These are phyloP conservation scores for Aspergillus pseudonomiae DNA, from an alignment of 2,329 filamentous ascomycete species.

Conservation along the genomic window DNA sequence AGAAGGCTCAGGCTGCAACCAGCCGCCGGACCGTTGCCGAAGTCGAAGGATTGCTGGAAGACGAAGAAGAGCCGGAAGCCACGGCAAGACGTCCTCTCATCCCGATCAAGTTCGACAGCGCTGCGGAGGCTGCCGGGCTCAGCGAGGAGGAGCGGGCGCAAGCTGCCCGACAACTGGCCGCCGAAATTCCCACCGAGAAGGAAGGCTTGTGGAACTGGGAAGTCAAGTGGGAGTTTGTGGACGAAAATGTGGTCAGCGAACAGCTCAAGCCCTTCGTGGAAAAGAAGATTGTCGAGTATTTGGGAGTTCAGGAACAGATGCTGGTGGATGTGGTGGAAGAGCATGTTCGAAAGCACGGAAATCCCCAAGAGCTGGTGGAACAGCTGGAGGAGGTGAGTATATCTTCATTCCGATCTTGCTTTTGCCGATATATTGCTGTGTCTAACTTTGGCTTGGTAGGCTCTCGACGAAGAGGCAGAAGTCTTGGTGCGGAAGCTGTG, in stretches of 20 bases:
- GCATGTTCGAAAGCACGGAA: conserved; percentile 74
- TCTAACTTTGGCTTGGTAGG: conserved; percentile 55
- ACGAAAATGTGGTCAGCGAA: conserved; percentile 76
- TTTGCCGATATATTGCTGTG: neutral
- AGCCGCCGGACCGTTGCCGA: conserved; percentile 83
- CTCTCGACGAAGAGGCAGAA: conserved; percentile 92
- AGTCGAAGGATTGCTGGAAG: conserved; percentile 90
- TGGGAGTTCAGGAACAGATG: conserved; percentile 95
- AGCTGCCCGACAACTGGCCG: conserved; percentile 78
- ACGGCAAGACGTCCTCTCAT: conserved; percentile 74
- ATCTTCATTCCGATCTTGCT: neutral
- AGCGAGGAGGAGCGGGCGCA: conserved; percentile 85
- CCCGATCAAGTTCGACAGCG: conserved; percentile 78
- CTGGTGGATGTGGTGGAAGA: conserved; percentile 90
- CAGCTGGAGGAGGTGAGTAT: conserved; percentile 77
- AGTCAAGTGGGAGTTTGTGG: conserved; percentile 89
- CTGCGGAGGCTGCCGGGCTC: conserved; percentile 67
- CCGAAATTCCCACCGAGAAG: conserved; percentile 86
- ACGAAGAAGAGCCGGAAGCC: conserved; percentile 81
- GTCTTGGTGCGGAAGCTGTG: conserved; percentile 94
- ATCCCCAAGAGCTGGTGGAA: conserved; percentile 78
- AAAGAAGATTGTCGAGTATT: conserved; percentile 96
- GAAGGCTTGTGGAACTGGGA: conserved; percentile 89
- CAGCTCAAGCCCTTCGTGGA: conserved; percentile 94
- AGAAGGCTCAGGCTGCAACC: conserved; percentile 64